Base-by-base conservation (phyloP, 768 basidiomycete species). In the Tulasnella sp. region DNA sequence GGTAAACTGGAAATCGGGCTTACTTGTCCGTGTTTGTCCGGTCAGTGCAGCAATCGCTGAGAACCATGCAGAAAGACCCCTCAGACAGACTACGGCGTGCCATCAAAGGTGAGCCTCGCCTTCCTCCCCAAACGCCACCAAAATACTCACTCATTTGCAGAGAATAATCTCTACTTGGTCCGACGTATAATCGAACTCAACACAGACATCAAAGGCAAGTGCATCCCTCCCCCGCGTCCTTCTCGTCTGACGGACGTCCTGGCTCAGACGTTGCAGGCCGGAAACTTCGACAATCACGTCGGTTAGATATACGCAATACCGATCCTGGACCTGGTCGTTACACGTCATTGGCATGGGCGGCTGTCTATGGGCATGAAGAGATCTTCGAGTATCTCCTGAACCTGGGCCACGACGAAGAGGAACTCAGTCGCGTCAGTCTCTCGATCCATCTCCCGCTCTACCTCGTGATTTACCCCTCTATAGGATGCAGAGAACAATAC, bases 401-500 rank as follows among this genome's bases (percentile, higher is more conserved):
- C 61, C 80, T 77, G 19, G 90, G 90, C 31, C 93, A 96, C 67
- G 93, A 97, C 67, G 92, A 97, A 66, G 83, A 86, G 57, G 93
- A 97, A 69, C 73, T 91, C 59, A 92, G 85, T 70, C 81, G 80
- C 76, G 93, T 92, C 66, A 64, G 83, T 73, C 42, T 59, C 42
- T 43, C 58, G 34, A 51, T 50, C 56, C 49, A 23, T 7, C 46
- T 51, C 48, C 57, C 39, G 23, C 40, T 49, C 40, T 49, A 19
- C 9, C 29, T 17, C 42, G n/a, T 29, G 48, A 25, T 7, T 48
- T 15, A 27, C 31, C 15, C 34, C 25, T 14, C 40, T 4, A 23
- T 64, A 96, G 93, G 93, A 97, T 67, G 79, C 79, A 5, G 91
- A 94, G 66, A 86, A 86, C 65, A 92, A 92, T 67, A 96, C 92